These are phyloP conservation scores for Parasitella parasitica DNA, from an alignment of 371 early-diverging fungal genomes.

Conservation along the genomic window DNA sequence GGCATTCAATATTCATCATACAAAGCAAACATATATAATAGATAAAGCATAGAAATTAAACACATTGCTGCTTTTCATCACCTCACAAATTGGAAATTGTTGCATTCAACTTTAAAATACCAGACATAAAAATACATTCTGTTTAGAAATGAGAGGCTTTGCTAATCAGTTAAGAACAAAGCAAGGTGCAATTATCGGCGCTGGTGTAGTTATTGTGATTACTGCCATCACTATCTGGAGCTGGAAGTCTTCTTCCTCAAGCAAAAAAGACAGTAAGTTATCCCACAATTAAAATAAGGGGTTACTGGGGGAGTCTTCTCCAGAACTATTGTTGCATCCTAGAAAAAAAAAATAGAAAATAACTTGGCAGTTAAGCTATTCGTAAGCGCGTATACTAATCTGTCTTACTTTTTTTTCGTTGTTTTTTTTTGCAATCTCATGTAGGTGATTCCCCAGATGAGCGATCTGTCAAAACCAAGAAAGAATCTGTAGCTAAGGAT, in stretches of 20 bases:
- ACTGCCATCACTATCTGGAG: not conserved
- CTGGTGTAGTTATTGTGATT: not conserved
- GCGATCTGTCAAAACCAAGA: not conserved
- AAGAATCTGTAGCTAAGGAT: not conserved
- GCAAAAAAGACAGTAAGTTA: not conserved
- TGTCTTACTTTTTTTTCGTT: not conserved
- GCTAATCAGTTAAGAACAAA: constrained; percentile 6
- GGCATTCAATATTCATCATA: not conserved
- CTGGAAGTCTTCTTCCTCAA: not conserved
- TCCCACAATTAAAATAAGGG: too few species aligned
- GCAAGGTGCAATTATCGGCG: not conserved
- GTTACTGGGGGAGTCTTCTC: not conserved
- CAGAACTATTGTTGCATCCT: not conserved
- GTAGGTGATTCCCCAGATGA: not conserved
- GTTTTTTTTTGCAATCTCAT: not conserved
- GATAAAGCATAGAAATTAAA: not conserved
- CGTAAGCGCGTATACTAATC: not conserved
- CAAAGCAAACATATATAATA: not conserved
- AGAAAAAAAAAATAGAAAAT: not conserved
- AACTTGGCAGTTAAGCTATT: too few species aligned
- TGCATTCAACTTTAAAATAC: not conserved
- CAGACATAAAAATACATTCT: not conserved
- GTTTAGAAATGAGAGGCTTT: not conserved
- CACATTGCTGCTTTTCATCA: not conserved
- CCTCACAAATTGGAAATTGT: not conserved